Evolutionary conservation across 2,329 filamentous ascomycete species (phyloP).

Genomic region (Magnaporthiopsis rhizophila): DNA sequence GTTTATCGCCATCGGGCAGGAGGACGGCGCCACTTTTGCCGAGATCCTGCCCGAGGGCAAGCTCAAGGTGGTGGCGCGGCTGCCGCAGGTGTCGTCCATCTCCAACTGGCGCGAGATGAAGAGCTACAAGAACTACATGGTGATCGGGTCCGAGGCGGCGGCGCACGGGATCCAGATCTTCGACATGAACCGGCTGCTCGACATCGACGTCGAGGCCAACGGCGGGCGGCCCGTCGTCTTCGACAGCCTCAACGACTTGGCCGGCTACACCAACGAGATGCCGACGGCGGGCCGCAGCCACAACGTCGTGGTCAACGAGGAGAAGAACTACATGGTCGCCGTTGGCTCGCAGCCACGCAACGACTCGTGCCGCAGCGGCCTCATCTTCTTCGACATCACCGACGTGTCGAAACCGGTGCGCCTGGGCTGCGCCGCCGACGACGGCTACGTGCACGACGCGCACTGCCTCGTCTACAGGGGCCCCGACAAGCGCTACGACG

Average conservation of each 20-base stretch:
- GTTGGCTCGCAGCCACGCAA: slow-evolving; percentile 30
- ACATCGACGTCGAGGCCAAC: slow-evolving; percentile 33
- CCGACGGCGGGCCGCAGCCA: slow-evolving; percentile 2
- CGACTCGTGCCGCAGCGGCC: slow-evolving; percentile 39
- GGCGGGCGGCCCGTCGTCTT: slow-evolving; percentile 15
- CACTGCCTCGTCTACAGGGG: slow-evolving; percentile 49
- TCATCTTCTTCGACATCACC: slow-evolving; percentile 51
- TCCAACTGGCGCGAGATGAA: slow-evolving; percentile 44
- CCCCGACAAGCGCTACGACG: slow-evolving; percentile 37
- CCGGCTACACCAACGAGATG: slow-evolving; percentile 2
- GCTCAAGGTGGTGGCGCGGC: slow-evolving; percentile 43
- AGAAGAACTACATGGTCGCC: slow-evolving; percentile 35
- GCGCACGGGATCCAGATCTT: slow-evolving; percentile 55
- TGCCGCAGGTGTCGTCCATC: slow-evolving; percentile 32
- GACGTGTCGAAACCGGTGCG: slow-evolving; percentile 43
- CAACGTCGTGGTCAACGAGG: slow-evolving; percentile 10
- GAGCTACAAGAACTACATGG: slow-evolving; percentile 26
- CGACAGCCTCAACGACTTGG: background rate
- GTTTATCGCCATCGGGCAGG: slow-evolving; percentile 45
- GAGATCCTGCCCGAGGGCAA: slow-evolving; percentile 40
- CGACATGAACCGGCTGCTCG: slow-evolving; percentile 49
- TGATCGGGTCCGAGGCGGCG: slow-evolving; percentile 32
- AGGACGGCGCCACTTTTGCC: slow-evolving; percentile 45
- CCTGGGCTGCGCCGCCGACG: slow-evolving; percentile 44
- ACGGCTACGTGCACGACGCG: slow-evolving; percentile 55